Evolutionary conservation across 805 yeast genomes (phyloP).

Genomic region (Ogataea allantospora): DNA sequence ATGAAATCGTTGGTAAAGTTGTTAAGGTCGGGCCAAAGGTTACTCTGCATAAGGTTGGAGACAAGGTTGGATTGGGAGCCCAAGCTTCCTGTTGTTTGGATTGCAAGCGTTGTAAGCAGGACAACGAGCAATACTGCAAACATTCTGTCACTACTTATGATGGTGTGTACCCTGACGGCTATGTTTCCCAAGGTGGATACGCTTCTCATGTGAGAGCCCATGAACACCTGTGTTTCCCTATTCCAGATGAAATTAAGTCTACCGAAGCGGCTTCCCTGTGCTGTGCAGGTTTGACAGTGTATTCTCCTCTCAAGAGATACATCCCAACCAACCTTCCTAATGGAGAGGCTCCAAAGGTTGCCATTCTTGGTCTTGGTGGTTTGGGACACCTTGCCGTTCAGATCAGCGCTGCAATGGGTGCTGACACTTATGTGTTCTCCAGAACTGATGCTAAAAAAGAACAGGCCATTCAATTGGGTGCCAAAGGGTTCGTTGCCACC

Average conservation of each 20-base stretch:
- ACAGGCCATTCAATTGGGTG: constrained; percentile 41
- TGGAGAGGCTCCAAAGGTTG: constrained; percentile 37
- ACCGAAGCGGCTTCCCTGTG: constrained; percentile 47
- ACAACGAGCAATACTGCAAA: constrained; percentile 47
- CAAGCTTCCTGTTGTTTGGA: constrained; percentile 39
- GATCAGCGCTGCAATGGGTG: constrained; percentile 44
- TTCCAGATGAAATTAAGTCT: constrained; percentile 43
- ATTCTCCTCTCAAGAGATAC: constrained; percentile 46
- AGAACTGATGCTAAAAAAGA: constrained; percentile 40
- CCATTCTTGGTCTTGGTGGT: constrained; percentile 47
- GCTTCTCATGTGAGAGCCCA: constrained; percentile 47
- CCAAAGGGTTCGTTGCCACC: constrained; percentile 45
- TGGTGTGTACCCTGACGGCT: constrained; percentile 35
- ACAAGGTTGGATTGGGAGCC: constrained; percentile 47
- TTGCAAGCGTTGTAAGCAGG: constrained; percentile 36
- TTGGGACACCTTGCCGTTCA: constrained; percentile 48
- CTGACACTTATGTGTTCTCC: constrained; percentile 44
- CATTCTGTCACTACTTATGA: constrained; percentile 44
- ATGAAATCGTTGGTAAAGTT: constrained; percentile 43
- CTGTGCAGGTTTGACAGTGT: constrained; percentile 53
- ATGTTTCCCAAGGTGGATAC: constrained; percentile 43
- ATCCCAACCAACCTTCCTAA: constrained; percentile 28
- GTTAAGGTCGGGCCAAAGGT: constrained; percentile 39
- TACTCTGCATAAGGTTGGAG: constrained; percentile 39
- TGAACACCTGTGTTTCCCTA: constrained; percentile 44